Conservation (phyloP, 2,329 filamentous ascomycete genomes). For the Botryosphaeria dothidea region DNA sequence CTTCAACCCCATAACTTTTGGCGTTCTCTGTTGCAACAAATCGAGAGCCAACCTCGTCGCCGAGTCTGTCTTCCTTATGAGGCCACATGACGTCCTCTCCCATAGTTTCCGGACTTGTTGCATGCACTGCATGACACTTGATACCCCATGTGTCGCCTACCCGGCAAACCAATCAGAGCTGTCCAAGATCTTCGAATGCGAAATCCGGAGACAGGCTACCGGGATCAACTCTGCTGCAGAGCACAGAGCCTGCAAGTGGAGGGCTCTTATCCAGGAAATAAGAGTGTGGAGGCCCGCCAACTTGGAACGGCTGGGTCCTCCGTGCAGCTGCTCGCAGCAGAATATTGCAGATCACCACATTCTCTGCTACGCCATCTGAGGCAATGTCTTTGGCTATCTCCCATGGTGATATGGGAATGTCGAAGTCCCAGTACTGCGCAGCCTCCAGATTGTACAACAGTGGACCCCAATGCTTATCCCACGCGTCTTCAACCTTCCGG, state of each 20-base stretch:
- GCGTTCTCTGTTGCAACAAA: no score
- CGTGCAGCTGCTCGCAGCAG: neutral
- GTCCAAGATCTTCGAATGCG: no score
- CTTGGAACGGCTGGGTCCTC: neutral
- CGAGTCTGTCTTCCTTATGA: no score
- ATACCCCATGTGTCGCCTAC: no score
- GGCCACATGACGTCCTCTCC: no score
- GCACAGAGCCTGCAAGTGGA: neutral
- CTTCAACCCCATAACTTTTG: no score
- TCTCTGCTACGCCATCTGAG: neutral
- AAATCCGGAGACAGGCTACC: no score
- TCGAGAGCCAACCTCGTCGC: no score
- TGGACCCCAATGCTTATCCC: neutral
- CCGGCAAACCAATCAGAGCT: no score
- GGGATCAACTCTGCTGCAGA: no score
- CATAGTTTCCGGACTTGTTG: no score
- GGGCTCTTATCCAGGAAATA: neutral
- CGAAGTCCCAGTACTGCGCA: neutral
- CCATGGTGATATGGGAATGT: neutral
- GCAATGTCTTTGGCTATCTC: neutral
- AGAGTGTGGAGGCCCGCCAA: neutral
- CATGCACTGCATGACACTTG: no score
- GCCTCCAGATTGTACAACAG: conserved; percentile 2
- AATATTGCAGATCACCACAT: neutral
- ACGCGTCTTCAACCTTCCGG: neutral